A percentile compares a stretch with the other conserved stretches of the same genome.
phyloP scores from a whole-genome alignment of 306 rosid species.

The Castanospermum australe region DNA sequence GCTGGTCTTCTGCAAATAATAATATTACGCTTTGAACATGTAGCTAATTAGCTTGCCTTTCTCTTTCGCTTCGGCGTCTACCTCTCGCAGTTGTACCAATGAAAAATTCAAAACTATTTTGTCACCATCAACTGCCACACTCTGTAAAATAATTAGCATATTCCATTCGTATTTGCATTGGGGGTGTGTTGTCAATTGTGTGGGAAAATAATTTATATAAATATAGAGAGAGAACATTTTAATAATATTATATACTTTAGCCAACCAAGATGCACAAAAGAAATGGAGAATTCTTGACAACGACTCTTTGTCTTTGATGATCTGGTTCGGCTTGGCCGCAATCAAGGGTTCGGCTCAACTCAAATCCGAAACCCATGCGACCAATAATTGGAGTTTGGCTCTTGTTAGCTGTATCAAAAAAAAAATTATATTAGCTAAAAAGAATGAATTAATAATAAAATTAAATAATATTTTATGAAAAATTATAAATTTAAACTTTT shows the following conservation, averaged over 20 bases:
- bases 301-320: not conserved
- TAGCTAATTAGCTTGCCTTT: not conserved
- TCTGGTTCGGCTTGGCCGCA: constrained; percentile 24
- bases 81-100: not conserved
- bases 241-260: not conserved
- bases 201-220: not conserved
- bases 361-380: not conserved
- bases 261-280: constrained; percentile 34
- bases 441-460: too few species aligned
- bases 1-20: not conserved
- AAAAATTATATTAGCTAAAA: too few species aligned
- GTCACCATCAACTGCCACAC: not conserved
- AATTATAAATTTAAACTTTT: too few species aligned
- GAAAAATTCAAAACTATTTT: not conserved
- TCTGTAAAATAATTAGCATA: not conserved
- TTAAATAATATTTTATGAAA: too few species aligned
- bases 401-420: too few species aligned
- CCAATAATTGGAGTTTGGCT: not conserved
- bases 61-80: not conserved
- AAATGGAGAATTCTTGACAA: not conserved
- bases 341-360: not conserved
- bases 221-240: not conserved
- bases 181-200: not conserved
- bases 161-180: not conserved
- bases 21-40: not conserved